phyloP scores from a whole-genome alignment of 495 filamentous ascomycete genomes.

The Penicilliopsis zonata region DNA sequence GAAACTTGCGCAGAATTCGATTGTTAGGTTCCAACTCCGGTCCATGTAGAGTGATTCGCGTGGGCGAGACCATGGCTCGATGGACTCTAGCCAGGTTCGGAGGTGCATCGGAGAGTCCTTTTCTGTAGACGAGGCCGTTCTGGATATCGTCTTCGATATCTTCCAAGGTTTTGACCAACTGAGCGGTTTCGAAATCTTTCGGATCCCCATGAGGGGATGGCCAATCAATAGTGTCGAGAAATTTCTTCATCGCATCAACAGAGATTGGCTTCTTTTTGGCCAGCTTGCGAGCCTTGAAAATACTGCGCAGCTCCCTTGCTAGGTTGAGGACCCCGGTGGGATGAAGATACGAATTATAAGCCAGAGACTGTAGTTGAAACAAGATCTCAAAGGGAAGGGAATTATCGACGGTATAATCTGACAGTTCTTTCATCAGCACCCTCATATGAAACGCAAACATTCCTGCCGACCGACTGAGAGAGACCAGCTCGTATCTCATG shows the following conservation, averaged over 20 bases:
- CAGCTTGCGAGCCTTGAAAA: conserved; percentile 1
- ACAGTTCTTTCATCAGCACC: conserved; percentile 2
- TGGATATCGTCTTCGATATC: conserved; percentile 6
- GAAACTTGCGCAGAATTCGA: conserved; percentile 60
- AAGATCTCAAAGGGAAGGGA: conserved; percentile 22
- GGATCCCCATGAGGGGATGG: conserved; percentile 8
- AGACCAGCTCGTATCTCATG: not conserved
- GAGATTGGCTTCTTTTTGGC: conserved; percentile 4
- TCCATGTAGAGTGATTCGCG: conserved; percentile 54
- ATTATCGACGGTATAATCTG: conserved; percentile 3
- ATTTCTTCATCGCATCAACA: conserved; percentile 5
- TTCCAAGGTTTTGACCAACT: conserved; percentile 1
- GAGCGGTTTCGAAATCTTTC: conserved; percentile 3
- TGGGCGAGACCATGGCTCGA: conserved; percentile 54
- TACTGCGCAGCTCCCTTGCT: not conserved
- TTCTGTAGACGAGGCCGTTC: conserved; percentile 1
- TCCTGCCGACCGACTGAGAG: not conserved
- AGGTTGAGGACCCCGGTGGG: conserved; percentile 12
- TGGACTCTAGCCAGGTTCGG: conserved; percentile 29
- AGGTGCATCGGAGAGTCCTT: conserved; percentile 1
- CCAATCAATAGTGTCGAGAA: conserved; percentile 11
- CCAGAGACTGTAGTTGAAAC: conserved; percentile 26
- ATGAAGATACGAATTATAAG: conserved; percentile 20
- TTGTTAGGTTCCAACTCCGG: conserved; percentile 62
- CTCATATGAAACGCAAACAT: conserved; percentile 2